phyloP scores from a whole-genome alignment of 768 basidiomycete species.

The Rhodosporidiobolus odoratus region DNA sequence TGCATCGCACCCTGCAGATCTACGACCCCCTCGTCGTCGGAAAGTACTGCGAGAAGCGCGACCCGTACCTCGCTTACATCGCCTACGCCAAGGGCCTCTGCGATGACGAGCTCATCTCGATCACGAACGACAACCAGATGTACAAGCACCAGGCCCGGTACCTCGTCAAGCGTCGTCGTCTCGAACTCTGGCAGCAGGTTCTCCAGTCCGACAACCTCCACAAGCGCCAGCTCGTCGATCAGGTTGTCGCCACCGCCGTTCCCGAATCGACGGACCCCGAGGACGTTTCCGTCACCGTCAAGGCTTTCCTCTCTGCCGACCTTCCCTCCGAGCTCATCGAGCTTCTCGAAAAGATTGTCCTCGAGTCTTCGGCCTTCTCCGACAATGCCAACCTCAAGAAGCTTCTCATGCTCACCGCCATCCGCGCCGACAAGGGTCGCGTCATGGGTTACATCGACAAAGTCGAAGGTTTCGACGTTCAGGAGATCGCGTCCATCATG shows the following conservation, averaged over 20 bases:
- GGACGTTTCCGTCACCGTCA: conserved; percentile 97
- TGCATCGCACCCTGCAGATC: conserved; percentile 53
- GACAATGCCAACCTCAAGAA: conserved; percentile 97
- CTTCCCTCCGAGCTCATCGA: conserved; percentile 96
- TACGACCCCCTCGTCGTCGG: conserved; percentile 97
- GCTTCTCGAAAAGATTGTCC: conserved; percentile 94
- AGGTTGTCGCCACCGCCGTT: conserved; percentile 88
- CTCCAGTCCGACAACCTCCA: conserved; percentile 81
- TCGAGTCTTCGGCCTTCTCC: conserved; percentile 93
- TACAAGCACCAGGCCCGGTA: conserved; percentile 99
- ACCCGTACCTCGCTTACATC: conserved; percentile 97
- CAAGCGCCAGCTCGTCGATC: conserved; percentile 88
- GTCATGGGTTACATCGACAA: conserved; percentile 98
- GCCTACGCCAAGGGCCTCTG: conserved; percentile 99
- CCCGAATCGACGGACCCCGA: conserved; percentile 97
- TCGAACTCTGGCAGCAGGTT: conserved; percentile 95
- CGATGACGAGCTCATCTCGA: conserved; percentile 90
- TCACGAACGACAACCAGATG: conserved; percentile 99
- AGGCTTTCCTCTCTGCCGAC: conserved; percentile 94
- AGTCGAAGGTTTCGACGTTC: conserved; percentile 86
- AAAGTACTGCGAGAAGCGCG: conserved; percentile 97
- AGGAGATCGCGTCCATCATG: conserved; percentile 93
- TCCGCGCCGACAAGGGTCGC: conserved; percentile 96
- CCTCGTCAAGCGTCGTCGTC: conserved; percentile 88
- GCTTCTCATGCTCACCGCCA: conserved; percentile 85